A percentile compares a stretch with the other conserved stretches of the same genome.
These are phyloP conservation scores for Hansfordia pulvinata DNA, from an alignment of 2,329 filamentous ascomycete genomes.

Conservation along the genomic window DNA sequence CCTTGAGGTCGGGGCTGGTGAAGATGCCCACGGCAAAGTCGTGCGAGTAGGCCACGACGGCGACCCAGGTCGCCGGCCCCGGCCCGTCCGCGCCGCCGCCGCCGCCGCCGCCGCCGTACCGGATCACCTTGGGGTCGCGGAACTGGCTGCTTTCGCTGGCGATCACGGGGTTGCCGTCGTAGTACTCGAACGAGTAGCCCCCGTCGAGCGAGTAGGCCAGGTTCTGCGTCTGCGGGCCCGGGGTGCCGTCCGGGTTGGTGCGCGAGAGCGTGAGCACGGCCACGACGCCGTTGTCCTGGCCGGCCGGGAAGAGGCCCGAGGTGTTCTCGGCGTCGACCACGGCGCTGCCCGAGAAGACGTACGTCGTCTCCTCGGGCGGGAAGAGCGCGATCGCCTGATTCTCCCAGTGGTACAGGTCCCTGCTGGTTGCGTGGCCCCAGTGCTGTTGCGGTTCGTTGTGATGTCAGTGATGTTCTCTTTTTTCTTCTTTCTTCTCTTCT, in stretches of 20 bases:
- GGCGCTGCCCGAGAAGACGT: constrained; percentile 38
- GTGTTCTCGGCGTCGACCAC: constrained; percentile 52
- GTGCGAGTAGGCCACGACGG: constrained; percentile 37
- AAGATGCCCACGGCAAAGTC: constrained; percentile 48
- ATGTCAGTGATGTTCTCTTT: too few relatives aligned
- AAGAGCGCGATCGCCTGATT: constrained; percentile 51
- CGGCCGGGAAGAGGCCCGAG: constrained; percentile 49
- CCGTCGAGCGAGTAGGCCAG: constrained; percentile 49
- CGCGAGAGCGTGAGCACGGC: constrained; percentile 34
- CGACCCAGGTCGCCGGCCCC: constrained; percentile 49
- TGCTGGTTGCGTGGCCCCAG: constrained; percentile 53
- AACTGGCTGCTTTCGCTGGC: constrained; percentile 39
- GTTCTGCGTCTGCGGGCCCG: constrained; percentile 36
- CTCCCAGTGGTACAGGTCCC: constrained; percentile 49
- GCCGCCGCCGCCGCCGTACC: constrained; percentile 37
- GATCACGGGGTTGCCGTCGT: constrained; percentile 46
- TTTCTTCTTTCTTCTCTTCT: constrained; percentile 18
- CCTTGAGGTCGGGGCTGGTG: constrained; percentile 42
- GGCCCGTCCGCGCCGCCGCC: too few relatives aligned
- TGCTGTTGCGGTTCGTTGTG: constrained; percentile 53
- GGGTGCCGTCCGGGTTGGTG: constrained; percentile 20
- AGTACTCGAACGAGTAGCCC: constrained; percentile 48
- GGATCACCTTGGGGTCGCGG: constrained; percentile 52
- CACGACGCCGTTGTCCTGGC: constrained; percentile 46
- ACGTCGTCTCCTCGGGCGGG: constrained; percentile 26